phyloP scores from a whole-genome alignment of 2,329 filamentous ascomycete species.

The Bipolaris cookei region DNA sequence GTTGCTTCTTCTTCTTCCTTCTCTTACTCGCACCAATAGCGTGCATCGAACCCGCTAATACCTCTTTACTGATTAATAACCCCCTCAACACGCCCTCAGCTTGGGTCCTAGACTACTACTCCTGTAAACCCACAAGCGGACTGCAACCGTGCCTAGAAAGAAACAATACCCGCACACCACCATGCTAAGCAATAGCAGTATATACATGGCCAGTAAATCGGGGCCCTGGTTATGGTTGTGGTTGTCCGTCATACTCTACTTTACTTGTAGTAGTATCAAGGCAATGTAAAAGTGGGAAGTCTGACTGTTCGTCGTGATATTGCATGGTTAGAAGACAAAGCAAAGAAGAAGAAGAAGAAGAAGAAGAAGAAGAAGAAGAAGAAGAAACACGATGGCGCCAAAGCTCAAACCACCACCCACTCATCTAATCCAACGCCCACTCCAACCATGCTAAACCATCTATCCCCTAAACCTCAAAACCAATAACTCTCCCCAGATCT shows the following conservation, averaged over 20 bases:
- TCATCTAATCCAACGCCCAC: neutral
- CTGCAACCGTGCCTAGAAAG: conserved; percentile 27
- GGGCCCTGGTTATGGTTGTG: neutral
- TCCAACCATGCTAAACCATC: too few relatives aligned
- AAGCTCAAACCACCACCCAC: neutral
- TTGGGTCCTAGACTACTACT: conserved; percentile 27
- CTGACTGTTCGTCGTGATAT: too few relatives aligned
- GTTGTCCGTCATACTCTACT: neutral
- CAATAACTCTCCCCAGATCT: conserved; percentile 65
- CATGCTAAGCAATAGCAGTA: conserved; percentile 25
- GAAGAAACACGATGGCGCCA: conserved; percentile 1
- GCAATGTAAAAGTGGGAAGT: neutral
- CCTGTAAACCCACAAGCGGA: conserved; percentile 37
- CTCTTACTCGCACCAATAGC: neutral
- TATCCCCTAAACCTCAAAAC: conserved; percentile 44
- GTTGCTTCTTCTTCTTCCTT: neutral
- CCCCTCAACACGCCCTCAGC: conserved; percentile 23
- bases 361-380: too few relatives aligned
- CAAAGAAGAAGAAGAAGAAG: too few relatives aligned
- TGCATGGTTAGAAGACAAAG: too few relatives aligned
- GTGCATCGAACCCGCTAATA: neutral
- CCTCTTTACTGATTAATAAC: too few relatives aligned
- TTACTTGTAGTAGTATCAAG: neutral
- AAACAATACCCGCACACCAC: conserved; percentile 28
- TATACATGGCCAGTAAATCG: conserved; percentile 15